A percentile compares a stretch with the other conserved stretches of the same genome.
These are phyloP conservation scores for Sclerotinia sclerotiorum DNA, from an alignment of 2,329 filamentous ascomycete species.

Conservation along the genomic window DNA sequence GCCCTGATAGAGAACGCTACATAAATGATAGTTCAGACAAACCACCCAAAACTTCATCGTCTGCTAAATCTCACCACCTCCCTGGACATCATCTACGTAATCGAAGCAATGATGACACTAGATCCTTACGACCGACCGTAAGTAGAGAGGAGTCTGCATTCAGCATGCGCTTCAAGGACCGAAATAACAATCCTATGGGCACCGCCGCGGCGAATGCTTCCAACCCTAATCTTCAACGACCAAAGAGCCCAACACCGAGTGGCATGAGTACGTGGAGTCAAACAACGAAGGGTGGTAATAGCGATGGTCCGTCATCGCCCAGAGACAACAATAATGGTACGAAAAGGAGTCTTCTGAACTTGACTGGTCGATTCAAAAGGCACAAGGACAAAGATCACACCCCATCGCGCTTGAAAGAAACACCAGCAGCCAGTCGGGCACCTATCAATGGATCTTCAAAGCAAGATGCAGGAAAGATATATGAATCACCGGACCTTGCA, in stretches of 20 bases:
- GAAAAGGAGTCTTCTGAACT: slow-evolving; percentile 34
- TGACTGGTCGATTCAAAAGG: slow-evolving; percentile 38
- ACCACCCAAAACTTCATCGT: slow-evolving; percentile 62
- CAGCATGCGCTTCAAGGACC: slow-evolving; percentile 53
- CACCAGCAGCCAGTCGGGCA: slow-evolving; percentile 55
- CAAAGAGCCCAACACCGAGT: slow-evolving; percentile 81
- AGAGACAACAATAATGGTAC: slow-evolving; percentile 35
- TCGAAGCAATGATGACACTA: slow-evolving; percentile 65
- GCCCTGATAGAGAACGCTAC: slow-evolving; percentile 69
- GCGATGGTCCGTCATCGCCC: slow-evolving; percentile 52
- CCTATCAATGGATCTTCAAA: slow-evolving; percentile 43
- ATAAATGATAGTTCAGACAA: slow-evolving; percentile 48
- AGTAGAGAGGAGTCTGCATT: slow-evolving; percentile 72
- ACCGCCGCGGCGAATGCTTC: slow-evolving; percentile 35
- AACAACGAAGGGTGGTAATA: slow-evolving; percentile 27
- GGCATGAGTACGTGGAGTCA: slow-evolving; percentile 58
- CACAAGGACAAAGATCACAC: slow-evolving; percentile 57
- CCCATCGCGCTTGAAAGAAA: slow-evolving; percentile 47
- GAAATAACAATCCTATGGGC: slow-evolving; percentile 40
- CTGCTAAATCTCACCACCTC: slow-evolving; percentile 59
- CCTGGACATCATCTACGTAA: slow-evolving; percentile 69
- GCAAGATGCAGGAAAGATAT: slow-evolving; percentile 29
- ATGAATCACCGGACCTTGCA: slow-evolving; percentile 35
- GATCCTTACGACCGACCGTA: slow-evolving; percentile 66
- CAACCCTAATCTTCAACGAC: slow-evolving; percentile 52